These are phyloP conservation scores for Chaetomidium leptoderma DNA, from an alignment of 495 filamentous ascomycete genomes.

Conservation along the genomic window DNA sequence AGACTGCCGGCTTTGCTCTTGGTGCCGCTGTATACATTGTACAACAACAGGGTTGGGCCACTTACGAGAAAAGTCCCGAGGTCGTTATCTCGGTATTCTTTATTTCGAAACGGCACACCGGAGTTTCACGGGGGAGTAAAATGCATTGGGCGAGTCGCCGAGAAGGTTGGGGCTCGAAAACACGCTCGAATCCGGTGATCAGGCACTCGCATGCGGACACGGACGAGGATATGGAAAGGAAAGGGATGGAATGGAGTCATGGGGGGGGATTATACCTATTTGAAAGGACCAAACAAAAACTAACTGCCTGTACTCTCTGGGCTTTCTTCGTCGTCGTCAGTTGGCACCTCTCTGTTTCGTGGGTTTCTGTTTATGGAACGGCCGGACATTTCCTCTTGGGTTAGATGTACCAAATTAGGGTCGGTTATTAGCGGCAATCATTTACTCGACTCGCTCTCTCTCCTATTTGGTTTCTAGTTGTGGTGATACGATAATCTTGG, in stretches of 20 bases:
- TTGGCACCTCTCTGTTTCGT: not conserved
- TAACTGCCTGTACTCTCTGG: not conserved
- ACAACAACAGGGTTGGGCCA: constrained; percentile 2
- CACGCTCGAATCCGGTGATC: not conserved
- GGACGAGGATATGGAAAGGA: not conserved
- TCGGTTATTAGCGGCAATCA: not conserved
- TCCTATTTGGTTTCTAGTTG: not conserved
- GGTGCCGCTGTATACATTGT: not conserved
- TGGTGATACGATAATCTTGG: too few species aligned
- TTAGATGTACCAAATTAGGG: not conserved
- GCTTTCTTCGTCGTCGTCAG: not conserved
- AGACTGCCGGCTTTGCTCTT: not conserved
- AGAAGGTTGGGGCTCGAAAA: not conserved
- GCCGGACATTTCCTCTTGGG: not conserved
- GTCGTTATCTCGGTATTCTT: not conserved
- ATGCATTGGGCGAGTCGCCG: not conserved
- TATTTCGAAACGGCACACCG: not conserved
- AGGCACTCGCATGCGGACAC: not conserved
- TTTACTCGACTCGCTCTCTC: not conserved
- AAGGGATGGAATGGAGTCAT: not conserved
- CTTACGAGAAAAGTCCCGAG: not conserved
- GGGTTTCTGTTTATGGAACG: not conserved
- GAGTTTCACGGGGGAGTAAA: not conserved
- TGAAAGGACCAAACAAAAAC: not conserved
- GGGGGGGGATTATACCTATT: constrained; percentile 8